These are phyloP conservation scores for Chaetoceros tenuissimus DNA, from an alignment of 108 stramenopile species.

Conservation along the genomic window DNA sequence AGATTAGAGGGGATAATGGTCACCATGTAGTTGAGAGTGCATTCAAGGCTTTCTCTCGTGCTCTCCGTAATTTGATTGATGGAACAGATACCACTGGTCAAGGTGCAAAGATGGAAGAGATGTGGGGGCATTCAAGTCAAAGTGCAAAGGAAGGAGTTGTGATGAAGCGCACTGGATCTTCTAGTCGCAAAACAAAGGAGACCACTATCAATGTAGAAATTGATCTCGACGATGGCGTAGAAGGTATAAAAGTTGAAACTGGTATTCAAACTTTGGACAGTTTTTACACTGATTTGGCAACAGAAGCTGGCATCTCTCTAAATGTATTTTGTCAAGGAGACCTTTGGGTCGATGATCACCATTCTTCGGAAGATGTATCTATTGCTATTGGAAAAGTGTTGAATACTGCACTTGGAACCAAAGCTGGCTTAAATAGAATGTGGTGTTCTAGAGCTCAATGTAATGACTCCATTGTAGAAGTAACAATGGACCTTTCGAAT, in stretches of 20 bases:
- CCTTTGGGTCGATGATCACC: constrained; percentile 94
- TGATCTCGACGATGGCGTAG: constrained; percentile 32
- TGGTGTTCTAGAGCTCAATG: constrained; percentile 41
- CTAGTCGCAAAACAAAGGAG: constrained; percentile 75
- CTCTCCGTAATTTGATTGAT: constrained; percentile 66
- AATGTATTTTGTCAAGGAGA: constrained; percentile 76
- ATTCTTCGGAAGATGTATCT: constrained; percentile 92
- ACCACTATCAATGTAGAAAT: constrained; percentile 57
- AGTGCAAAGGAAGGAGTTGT: constrained; percentile 34
- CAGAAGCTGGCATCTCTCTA: constrained; percentile 59
- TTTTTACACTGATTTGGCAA: constrained; percentile 58
- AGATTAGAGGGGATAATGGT: constrained; percentile 73
- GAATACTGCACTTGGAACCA: constrained; percentile 72
- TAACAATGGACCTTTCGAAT: constrained; percentile 79
- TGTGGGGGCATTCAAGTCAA: constrained; percentile 40
- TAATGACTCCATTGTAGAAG: constrained; percentile 47
- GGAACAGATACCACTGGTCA: constrained; percentile 25
- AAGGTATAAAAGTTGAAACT: constrained; percentile 44
- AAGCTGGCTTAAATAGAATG: constrained; percentile 87
- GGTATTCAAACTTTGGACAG: constrained; percentile 80
- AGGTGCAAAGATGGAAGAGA: constrained; percentile 8
- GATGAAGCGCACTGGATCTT: constrained; percentile 35
- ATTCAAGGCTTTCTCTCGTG: constrained; percentile 80
- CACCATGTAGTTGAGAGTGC: constrained; percentile 76
- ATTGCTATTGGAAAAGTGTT: constrained; percentile 88